Base-by-base conservation (phyloP, 371 early-diverging fungal species). In the Apophysomyces ossiformis region DNA sequence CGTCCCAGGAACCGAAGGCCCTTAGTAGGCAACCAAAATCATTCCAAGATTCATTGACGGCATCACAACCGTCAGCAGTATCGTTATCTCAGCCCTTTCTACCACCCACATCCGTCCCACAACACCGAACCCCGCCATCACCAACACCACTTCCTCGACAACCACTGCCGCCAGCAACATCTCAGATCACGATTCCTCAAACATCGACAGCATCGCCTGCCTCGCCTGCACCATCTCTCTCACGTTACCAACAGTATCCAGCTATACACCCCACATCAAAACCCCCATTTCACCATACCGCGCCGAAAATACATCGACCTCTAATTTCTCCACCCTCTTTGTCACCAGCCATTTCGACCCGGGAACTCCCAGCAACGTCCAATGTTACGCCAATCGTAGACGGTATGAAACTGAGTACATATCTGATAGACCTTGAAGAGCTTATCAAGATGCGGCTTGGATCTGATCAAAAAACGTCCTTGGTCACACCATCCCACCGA, bases 361-460 rank as follows among this genome's bases (percentile, higher is more conserved):
- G 46, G 4, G 26, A 35, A 36, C 61, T 46, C 0, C 46, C 61
- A 9, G 11, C 61, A 9, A 44, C 26, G 11, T 18, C 61, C 7
- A 61, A 36, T 26, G 46, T 43, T n/a, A 35, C 46, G 21, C 41
- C 62, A 26, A 45, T 64, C 7, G 56, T 56, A 18, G 66, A 65
- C 26, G 56, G 61, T 13, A 59, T 50, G 41, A 46, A 67, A 13
- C 39, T 72, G 11, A 57, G 62, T 11, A 58, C 43, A 0, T 68
- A 66, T 7, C 57, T 77, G 2, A 26, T 43, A 1, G 71, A 72
- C 4, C 56, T 74, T 0, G 69, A 74, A 50, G 65, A 65, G 44
- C 60, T 77, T 6, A 60, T 77, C 36, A 67, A 70, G 21, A 16
- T 74, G 15, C 67, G 76, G 3, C 35, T 78, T 1, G 65, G 63